A percentile compares a stretch with the other conserved stretches of the same genome.
These are phyloP conservation scores for Oryza brachyantha DNA, from an alignment of 176 grass and related monocot species.

Conservation along the genomic window DNA sequence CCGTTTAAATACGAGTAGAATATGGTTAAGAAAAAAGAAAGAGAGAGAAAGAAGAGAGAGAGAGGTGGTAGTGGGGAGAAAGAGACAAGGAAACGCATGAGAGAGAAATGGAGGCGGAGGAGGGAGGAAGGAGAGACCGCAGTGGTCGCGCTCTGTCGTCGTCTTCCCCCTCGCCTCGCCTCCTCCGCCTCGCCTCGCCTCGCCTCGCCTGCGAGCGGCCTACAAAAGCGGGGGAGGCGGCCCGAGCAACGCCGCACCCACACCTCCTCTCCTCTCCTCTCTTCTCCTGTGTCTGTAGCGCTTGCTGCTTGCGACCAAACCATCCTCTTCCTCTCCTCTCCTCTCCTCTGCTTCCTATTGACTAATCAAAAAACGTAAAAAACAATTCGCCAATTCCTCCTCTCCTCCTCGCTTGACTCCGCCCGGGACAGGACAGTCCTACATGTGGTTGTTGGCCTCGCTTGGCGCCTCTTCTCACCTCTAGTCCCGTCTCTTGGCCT, in stretches of 20 bases:
- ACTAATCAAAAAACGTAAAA: neutral
- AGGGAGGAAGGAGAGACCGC: no score
- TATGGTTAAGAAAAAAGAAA: neutral
- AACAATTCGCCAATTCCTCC: neutral
- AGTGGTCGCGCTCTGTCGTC: no score
- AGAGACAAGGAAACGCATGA: neutral
- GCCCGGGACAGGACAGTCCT: neutral
- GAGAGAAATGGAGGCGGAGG: neutral
- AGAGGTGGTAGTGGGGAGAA: neutral
- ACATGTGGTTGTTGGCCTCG: neutral
- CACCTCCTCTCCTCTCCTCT: no score
- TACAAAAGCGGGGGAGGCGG: constrained; percentile 4
- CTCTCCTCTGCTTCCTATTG: neutral
- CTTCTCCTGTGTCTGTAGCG: neutral
- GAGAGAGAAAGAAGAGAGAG: neutral
- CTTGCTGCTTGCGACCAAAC: neutral
- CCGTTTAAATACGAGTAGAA: no score
- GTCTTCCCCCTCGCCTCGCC: no score
- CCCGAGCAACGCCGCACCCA: neutral
- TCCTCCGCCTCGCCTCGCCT: no score
- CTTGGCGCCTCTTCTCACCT: neutral
- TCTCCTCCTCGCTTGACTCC: neutral
- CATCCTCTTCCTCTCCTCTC: neutral
- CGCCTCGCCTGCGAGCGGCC: neutral
- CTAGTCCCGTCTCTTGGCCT: no score